A percentile compares a stretch with the other conserved stretches of the same genome.
Conservation (phyloP, 2,329 filamentous ascomycete genomes). For the Blumeria hordei region DNA sequence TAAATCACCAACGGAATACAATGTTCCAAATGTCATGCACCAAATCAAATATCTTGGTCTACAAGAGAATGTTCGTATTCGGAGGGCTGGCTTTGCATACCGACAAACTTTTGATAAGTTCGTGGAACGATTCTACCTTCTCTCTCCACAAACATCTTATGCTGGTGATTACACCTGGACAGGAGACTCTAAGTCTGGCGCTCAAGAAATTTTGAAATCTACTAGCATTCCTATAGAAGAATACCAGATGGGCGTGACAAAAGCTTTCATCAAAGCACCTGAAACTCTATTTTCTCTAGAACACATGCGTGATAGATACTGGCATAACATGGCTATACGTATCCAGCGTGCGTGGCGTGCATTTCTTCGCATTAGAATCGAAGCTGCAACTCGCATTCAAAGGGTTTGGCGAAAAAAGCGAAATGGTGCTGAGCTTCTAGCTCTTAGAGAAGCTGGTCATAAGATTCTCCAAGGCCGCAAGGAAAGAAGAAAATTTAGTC, state of each 20-base stretch:
- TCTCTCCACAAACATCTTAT: slow-evolving; percentile 86
- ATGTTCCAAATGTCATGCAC: slow-evolving; percentile 75
- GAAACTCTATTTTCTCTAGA: slow-evolving; percentile 77
- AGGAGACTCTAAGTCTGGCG: slow-evolving; percentile 65
- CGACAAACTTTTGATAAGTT: slow-evolving; percentile 96
- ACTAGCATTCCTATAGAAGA: slow-evolving; percentile 88
- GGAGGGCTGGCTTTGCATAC: slow-evolving; percentile 87
- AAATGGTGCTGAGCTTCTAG: slow-evolving; percentile 68
- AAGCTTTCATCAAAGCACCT: slow-evolving; percentile 94
- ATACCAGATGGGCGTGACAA: slow-evolving; percentile 90
- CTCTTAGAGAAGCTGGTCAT: slow-evolving; percentile 74
- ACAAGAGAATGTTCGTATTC: slow-evolving; percentile 97
- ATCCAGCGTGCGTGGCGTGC: slow-evolving; percentile 96
- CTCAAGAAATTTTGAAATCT: slow-evolving; percentile 83
- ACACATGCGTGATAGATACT: slow-evolving; percentile 93
- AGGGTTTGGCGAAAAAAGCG: slow-evolving; percentile 88
- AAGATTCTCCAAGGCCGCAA: slow-evolving; percentile 61
- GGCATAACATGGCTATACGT: slow-evolving; percentile 97
- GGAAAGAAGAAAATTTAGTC: slow-evolving; percentile 72
- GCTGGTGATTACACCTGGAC: slow-evolving; percentile 95
- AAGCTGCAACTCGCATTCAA: slow-evolving; percentile 85
- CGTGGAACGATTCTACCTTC: slow-evolving; percentile 83
- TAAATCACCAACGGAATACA: slow-evolving; percentile 87
- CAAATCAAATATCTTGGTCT: slow-evolving; percentile 97
- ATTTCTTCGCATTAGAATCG: slow-evolving; percentile 74